A percentile compares a stretch with the other conserved stretches of the same genome.
Conservation (phyloP, 331 rosid species). For the Arachis monticola region DNA sequence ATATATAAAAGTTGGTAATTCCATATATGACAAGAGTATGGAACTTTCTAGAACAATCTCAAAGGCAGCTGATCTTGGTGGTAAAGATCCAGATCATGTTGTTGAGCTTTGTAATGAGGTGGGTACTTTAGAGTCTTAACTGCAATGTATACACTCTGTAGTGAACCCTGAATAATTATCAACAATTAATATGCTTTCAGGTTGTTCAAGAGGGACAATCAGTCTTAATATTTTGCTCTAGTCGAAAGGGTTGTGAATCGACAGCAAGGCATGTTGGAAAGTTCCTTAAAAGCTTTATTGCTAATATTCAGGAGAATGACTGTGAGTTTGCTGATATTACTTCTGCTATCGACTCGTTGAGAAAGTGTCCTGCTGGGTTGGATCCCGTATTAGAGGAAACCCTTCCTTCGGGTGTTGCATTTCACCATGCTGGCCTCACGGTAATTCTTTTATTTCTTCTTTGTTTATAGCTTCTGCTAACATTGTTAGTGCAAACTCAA, state of each 20-base stretch:
- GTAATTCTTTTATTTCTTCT: constrained; percentile 49
- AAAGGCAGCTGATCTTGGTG: constrained; percentile 76
- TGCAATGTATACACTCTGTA: constrained; percentile 39
- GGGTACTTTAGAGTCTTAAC: constrained; percentile 33
- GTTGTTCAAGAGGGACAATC: constrained; percentile 97
- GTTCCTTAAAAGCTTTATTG: constrained; percentile 68
- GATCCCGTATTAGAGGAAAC: constrained; percentile 92
- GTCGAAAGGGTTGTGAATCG: constrained; percentile 98
- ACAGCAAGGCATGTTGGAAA: constrained; percentile 87
- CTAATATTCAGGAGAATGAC: constrained; percentile 48
- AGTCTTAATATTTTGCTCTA: constrained; percentile 92
- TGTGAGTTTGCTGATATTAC: constrained; percentile 67
- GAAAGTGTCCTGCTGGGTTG: constrained; percentile 87
- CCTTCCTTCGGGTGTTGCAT: constrained; percentile 90
- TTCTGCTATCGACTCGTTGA: constrained; percentile 76
- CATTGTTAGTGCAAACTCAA: constrained; percentile 1
- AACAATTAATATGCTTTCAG: constrained; percentile 53
- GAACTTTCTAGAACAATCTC: constrained; percentile 76
- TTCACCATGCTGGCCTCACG: constrained; percentile 99
- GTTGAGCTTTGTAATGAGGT: constrained; percentile 98
- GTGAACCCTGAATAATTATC: constrained; percentile 34
- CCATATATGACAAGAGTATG: constrained; percentile 79
- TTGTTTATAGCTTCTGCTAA: constrained; percentile 29
- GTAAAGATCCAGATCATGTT: constrained; percentile 98
- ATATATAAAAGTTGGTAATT: constrained; percentile 85